phyloP scores from a whole-genome alignment of 441 rosid genomes.

The Erysimum cheiri region DNA sequence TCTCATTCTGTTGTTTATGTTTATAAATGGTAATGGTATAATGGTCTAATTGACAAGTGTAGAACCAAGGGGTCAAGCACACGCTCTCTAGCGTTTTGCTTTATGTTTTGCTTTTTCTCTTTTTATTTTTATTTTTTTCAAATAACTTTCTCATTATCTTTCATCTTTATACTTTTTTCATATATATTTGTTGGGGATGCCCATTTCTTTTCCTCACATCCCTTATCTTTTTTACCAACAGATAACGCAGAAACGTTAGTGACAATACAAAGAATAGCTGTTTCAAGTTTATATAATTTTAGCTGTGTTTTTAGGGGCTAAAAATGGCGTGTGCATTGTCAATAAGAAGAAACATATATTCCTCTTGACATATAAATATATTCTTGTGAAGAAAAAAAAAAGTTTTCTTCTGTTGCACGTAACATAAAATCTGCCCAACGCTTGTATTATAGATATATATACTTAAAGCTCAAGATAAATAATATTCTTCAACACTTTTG shows the following conservation, averaged over 20 bases:
- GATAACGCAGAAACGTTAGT: slow-evolving; percentile 1
- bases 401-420: slow-evolving; percentile 37
- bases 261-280: background rate
- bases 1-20: slow-evolving; percentile 23
- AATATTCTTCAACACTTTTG: slow-evolving; percentile 33
- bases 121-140: background rate
- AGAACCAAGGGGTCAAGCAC: slow-evolving; percentile 33
- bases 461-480: slow-evolving; percentile 40
- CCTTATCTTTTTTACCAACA: too few relatives aligned
- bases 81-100: slow-evolving; percentile 40
- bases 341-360: slow-evolving; percentile 39
- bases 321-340: slow-evolving; percentile 2
- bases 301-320: too few relatives aligned
- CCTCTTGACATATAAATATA: background rate
- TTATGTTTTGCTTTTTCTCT: slow-evolving; percentile 15
- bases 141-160: slow-evolving; percentile 30
- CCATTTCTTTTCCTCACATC: background rate
- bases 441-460: slow-evolving; percentile 2
- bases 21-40: slow-evolving; percentile 4
- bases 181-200: slow-evolving; percentile 14
- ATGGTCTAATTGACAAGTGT: slow-evolving; percentile 1
- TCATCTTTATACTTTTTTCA: slow-evolving; percentile 22
- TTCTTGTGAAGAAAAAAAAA: background rate
- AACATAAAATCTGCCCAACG: slow-evolving; percentile 34
- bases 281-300: background rate